These are phyloP conservation scores for Westerdykella ornata DNA, from an alignment of 2,329 filamentous ascomycete genomes.

Conservation along the genomic window DNA sequence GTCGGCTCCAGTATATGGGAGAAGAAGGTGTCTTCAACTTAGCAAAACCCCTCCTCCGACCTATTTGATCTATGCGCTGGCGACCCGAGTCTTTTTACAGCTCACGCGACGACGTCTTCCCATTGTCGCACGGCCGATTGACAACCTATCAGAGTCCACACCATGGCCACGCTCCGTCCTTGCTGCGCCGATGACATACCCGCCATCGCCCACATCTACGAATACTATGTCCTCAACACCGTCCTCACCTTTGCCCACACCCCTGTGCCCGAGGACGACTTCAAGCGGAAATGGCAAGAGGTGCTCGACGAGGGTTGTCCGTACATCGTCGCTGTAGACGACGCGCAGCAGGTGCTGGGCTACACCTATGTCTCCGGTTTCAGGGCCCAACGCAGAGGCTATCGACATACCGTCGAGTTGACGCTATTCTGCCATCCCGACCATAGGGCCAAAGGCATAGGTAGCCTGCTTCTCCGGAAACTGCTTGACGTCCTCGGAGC, in stretches of 20 bases:
- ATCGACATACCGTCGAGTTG: slow-evolving; percentile 39
- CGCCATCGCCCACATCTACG: slow-evolving; percentile 32
- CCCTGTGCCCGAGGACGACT: slow-evolving; percentile 22
- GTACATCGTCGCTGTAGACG: slow-evolving; percentile 34
- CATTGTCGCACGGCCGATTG: no score
- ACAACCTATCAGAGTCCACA: slow-evolving; percentile 23
- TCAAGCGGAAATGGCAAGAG: slow-evolving; percentile 23
- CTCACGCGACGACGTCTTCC: not conserved
- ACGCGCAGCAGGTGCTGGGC: slow-evolving; percentile 22
- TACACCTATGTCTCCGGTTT: slow-evolving; percentile 36
- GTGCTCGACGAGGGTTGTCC: slow-evolving; percentile 26
- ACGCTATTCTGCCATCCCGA: slow-evolving; percentile 37
- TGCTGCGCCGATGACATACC: slow-evolving; percentile 33
- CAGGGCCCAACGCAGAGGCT: slow-evolving; percentile 32
- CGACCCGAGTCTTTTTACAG: no score
- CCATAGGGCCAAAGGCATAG: slow-evolving; percentile 27
- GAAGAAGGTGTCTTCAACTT: no score
- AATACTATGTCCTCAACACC: slow-evolving; percentile 37
- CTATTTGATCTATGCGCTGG: no score
- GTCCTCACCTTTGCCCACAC: slow-evolving; percentile 32
- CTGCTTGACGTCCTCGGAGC: slow-evolving; percentile 24
- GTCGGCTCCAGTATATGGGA: no score
- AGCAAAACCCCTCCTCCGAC: no score
- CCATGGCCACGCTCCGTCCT: slow-evolving; percentile 31
- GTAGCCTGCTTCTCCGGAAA: slow-evolving; percentile 25